phyloP scores from a whole-genome alignment of 208 protist genomes.

The Wallacemonas sp. region DNA sequence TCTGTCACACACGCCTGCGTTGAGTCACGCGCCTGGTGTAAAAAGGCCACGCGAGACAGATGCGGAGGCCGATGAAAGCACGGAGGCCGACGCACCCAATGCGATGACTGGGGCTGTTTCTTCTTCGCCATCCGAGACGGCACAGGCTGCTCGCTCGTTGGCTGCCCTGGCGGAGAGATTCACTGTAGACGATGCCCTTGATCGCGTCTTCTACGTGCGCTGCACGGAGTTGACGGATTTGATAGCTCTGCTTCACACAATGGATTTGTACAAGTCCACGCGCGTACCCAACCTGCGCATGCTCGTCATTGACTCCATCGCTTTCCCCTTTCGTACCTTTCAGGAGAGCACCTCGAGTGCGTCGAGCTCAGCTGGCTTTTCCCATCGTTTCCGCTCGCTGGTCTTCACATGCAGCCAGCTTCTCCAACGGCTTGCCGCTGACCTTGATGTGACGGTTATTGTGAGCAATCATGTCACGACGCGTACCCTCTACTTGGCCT shows the following conservation, averaged over 20 bases:
- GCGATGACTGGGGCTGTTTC: not conserved
- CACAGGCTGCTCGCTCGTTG: no score
- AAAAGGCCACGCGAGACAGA: no score
- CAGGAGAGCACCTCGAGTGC: not conserved
- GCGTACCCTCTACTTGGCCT: slow-evolving; percentile 22
- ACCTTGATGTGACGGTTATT: slow-evolving; percentile 52
- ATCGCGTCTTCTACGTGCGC: slow-evolving; percentile 66
- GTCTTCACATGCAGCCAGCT: slow-evolving; percentile 58
- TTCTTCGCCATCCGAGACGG: no score
- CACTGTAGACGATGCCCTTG: slow-evolving; percentile 58
- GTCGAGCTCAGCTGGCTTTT: slow-evolving; percentile 14
- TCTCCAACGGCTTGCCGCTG: slow-evolving; percentile 47
- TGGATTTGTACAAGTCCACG: slow-evolving; percentile 22
- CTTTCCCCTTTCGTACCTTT: slow-evolving; percentile 72
- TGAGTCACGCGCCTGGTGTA: no score
- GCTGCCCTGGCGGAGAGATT: slow-evolving; percentile 16
- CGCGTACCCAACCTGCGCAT: slow-evolving; percentile 33
- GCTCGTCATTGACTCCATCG: slow-evolving; percentile 88
- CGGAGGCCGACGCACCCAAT: not conserved
- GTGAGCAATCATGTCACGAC: slow-evolving; percentile 90
- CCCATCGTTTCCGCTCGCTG: slow-evolving; percentile 49
- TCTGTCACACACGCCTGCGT: no score
- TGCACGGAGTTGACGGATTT: slow-evolving; percentile 56
- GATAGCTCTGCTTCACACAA: slow-evolving; percentile 54
- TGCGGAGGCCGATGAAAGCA: no score